phyloP scores from a whole-genome alignment of 2,329 filamentous ascomycete genomes.

The Fusarium penzigii region DNA sequence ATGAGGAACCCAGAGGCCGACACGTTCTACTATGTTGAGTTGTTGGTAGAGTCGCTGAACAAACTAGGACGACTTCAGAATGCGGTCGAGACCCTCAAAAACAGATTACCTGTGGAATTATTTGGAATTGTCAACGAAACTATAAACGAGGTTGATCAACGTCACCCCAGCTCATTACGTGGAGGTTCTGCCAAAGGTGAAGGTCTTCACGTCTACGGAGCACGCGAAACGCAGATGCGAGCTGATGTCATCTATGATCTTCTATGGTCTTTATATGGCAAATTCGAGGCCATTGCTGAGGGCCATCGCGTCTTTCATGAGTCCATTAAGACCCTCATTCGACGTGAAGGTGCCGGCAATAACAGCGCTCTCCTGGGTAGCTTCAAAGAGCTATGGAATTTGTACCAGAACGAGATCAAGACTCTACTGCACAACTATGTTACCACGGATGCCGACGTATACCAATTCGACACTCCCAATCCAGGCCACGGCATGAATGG shows the following conservation, averaged over 20 bases:
- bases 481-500: constrained; percentile 48
- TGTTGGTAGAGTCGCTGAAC: constrained; percentile 87
- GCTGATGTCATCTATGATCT: constrained; percentile 88
- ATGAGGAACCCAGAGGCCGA: constrained; percentile 93
- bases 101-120: constrained; percentile 88
- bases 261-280: constrained; percentile 88
- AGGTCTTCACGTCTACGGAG: constrained; percentile 63
- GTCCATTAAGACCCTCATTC: constrained; percentile 81
- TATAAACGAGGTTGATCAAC: constrained; percentile 88
- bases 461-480: constrained; percentile 60
- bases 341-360: constrained; percentile 72
- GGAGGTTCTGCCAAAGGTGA: constrained; percentile 55
- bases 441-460: constrained; percentile 82
- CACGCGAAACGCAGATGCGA: constrained; percentile 72
- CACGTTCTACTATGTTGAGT: constrained; percentile 88
- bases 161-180: constrained; percentile 80
- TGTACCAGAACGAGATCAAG: constrained; percentile 96
- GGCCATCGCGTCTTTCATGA: constrained; percentile 93
- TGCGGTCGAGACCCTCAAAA: constrained; percentile 87
- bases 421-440: constrained; percentile 95
- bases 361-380: constrained; percentile 72
- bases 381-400: constrained; percentile 96
- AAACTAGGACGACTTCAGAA: constrained; percentile 83
- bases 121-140: constrained; percentile 94
- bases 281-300: constrained; percentile 96